phyloP scores from a whole-genome alignment of 169 alveolate species.

The Plasmodium reichenowi region DNA sequence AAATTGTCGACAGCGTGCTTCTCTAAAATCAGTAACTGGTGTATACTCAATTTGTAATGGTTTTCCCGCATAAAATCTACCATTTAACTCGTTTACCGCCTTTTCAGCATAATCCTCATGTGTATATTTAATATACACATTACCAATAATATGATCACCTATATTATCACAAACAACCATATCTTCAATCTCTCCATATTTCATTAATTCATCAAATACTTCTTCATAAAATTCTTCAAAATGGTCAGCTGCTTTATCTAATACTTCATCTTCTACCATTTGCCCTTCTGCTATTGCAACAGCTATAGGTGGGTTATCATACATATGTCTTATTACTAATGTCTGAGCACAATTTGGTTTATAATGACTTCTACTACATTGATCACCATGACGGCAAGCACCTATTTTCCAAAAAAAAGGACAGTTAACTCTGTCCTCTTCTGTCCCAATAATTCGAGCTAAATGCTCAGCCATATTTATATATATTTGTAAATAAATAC shows the following conservation, averaged over 20 bases:
- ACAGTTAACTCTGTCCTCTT: conserved; percentile 99
- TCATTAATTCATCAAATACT: conserved; percentile 96
- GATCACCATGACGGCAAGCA: conserved; percentile 99
- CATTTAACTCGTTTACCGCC: conserved; percentile 94
- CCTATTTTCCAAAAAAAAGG: conserved; percentile 99
- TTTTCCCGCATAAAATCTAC: conserved; percentile 94
- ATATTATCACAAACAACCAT: conserved; percentile 99
- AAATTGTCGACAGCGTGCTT: conserved; percentile 98
- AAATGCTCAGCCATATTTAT: conserved; percentile 97
- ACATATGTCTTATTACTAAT: conserved; percentile 96
- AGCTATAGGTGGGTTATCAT: conserved; percentile 98
- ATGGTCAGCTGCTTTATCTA: conserved; percentile 97
- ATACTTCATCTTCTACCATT: conserved; percentile 94
- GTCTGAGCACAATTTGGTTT: conserved; percentile 98
- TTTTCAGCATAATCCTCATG: conserved; percentile 97
- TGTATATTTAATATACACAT: conserved; percentile 96
- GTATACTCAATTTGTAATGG: conserved; percentile 97
- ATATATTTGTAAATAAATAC: conserved; percentile 6
- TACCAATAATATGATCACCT: conserved; percentile 99
- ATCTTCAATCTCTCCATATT: conserved; percentile 98
- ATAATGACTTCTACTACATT: conserved; percentile 98
- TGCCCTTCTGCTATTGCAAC: conserved; percentile 99
- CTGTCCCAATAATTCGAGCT: conserved; percentile 98
- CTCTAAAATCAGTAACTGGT: conserved; percentile 99
- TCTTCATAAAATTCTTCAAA: conserved; percentile 99